Evolutionary conservation across 352 stramenopile species (phyloP), one percentile per base, ranked within the genome.

Genomic region (Phytophthora colocasiae): DNA sequence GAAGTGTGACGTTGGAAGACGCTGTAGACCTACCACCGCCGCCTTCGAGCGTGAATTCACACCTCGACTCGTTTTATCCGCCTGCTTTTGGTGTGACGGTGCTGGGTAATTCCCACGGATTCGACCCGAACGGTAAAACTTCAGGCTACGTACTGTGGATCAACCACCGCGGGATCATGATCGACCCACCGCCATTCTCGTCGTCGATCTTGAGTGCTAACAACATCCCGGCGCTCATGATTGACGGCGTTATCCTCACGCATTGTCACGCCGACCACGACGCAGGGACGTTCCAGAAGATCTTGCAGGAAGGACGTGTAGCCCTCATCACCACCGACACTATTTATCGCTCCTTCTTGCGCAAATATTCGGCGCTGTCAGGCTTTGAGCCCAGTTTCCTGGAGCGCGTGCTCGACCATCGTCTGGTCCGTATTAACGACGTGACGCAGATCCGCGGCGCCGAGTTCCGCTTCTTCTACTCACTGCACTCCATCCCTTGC

Each of bases 81-180:
- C 96, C 96, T 11, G 92, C 91, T 14, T 99, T 98, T 73, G 96
- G 96, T 0, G 92, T 98, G 9, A 99, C 96, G 2, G 95, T 98
- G 22, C 80, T 99, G 1, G 95, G 96, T 6, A 98, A 96, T 78
- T 98, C 94, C 10, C 95, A 98, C 56, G 95, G 96, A 10, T 99
- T 99, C 63, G 96, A 99, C 29, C 93, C 95, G 43, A 95, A 90
- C 55, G 96, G 96, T 48, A 91, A 87, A 54, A 98, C 95, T 10
- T 98, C 92, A 11, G 96, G 96, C 14, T 99, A 98, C 73, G 96
- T 99, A 36, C 78, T 99, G 5, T 99, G 96, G 96, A 98, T 99
- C 52, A 98, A 98, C 68, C 92, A 97, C 36, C 75, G 95, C 45
- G 96, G 96, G 27, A 96, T 98, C 49, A 99, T 99, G 96, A 98